These are phyloP conservation scores for Globisporangium camurandrum DNA, from an alignment of 352 stramenopile genomes.

Conservation along the genomic window DNA sequence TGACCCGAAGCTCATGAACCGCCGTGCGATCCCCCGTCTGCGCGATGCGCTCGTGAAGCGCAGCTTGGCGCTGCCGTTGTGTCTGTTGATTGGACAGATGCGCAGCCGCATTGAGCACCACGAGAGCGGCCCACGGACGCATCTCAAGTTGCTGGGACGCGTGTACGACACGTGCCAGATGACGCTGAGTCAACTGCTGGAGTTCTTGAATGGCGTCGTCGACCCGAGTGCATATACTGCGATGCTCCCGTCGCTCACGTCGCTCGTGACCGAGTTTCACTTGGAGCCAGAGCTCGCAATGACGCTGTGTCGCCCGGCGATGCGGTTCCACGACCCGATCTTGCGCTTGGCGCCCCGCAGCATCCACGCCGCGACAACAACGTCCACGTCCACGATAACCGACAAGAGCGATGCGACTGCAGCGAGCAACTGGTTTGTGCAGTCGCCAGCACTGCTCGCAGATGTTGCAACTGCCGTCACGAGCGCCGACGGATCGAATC, in stretches of 20 bases:
- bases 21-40: conserved; percentile 66
- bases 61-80: conserved; percentile 66
- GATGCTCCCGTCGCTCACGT: conserved; percentile 58
- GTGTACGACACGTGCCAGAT: conserved; percentile 83
- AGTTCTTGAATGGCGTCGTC: conserved; percentile 75
- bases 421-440: conserved; percentile 61
- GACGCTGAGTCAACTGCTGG: conserved; percentile 79
- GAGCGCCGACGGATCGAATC: conserved; percentile 24
- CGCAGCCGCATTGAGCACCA: conserved; percentile 79
- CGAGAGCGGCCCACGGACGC: conserved; percentile 38
- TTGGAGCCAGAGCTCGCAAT: conserved; percentile 68
- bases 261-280: conserved; percentile 69
- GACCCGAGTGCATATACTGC: conserved; percentile 60
- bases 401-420: conserved; percentile 15
- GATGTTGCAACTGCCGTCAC: conserved; percentile 50
- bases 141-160: conserved; percentile 74
- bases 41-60: conserved; percentile 82
- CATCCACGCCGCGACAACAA: conserved; percentile 52
- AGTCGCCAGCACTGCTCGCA: conserved; percentile 42
- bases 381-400: conserved; percentile 15
- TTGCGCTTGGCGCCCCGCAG: conserved; percentile 55
- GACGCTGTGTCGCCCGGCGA: conserved; percentile 66
- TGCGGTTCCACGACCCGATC: conserved; percentile 67
- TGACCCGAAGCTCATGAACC: conserved; percentile 79
- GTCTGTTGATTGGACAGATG: conserved; percentile 80